These are phyloP conservation scores for Oemleria cerasiformis DNA, from an alignment of 306 rosid genomes.

Conservation along the genomic window DNA sequence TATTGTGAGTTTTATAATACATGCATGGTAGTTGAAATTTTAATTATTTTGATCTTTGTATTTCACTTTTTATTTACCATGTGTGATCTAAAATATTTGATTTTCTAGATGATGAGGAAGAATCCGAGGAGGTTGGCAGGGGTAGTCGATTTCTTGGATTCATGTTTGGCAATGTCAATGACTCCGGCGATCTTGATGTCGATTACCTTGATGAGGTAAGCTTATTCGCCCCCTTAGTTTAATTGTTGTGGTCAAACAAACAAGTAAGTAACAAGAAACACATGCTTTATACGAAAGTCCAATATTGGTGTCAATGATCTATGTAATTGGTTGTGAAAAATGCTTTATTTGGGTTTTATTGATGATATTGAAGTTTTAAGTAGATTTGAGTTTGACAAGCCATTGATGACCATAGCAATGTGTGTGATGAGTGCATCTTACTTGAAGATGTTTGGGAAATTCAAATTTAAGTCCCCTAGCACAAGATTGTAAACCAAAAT, in stretches of 20 bases:
- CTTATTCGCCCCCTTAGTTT: constrained; percentile 3
- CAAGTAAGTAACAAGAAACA: not conserved
- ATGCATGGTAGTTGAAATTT: not conserved
- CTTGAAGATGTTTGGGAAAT: not conserved
- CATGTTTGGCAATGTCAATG: constrained; percentile 96
- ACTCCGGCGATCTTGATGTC: constrained; percentile 89
- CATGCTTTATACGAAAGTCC: not conserved
- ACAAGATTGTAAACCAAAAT: not conserved
- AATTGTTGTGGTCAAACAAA: not conserved
- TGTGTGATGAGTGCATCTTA: not conserved
- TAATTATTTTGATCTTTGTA: constrained; percentile 1
- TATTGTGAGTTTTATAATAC: not conserved
- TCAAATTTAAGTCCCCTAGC: not conserved
- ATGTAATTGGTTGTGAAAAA: no score
- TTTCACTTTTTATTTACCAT: not conserved
- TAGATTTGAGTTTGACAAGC: not conserved
- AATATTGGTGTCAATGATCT: no score
- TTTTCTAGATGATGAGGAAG: constrained; percentile 73
- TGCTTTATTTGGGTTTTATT: no score
- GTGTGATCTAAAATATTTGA: constrained; percentile 13
- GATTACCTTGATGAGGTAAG: constrained; percentile 96
- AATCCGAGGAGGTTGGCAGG: constrained; percentile 68
- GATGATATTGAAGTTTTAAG: not conserved
- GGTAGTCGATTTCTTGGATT: constrained; percentile 79
- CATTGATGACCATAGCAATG: not conserved